These are phyloP conservation scores for Marchantia paleacea DNA, from an alignment of 225 moss, liverwort and hornwort species.

Conservation along the genomic window DNA sequence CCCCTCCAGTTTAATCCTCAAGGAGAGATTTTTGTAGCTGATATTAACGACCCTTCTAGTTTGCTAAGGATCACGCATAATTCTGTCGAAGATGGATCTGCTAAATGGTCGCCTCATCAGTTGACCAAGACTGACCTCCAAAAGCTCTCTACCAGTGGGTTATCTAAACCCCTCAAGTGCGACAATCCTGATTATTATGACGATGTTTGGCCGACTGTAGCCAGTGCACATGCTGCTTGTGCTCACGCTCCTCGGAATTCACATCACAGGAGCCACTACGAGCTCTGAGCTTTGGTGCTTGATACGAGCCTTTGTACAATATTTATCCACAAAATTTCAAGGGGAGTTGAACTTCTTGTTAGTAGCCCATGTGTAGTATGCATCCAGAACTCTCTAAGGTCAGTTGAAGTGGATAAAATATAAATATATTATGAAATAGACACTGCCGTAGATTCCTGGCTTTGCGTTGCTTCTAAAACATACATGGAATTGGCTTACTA, in stretches of 20 bases:
- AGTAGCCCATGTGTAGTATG: too few species aligned
- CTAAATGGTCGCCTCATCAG: constrained; percentile 29
- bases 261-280: not conserved
- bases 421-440: too few species aligned
- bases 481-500: too few species aligned
- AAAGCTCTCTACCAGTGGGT: not conserved
- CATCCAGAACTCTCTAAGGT: too few species aligned
- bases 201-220: not conserved
- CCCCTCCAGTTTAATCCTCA: constrained; percentile 46
- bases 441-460: too few species aligned
- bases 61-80: constrained; percentile 46
- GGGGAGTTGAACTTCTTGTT: too few species aligned
- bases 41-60: constrained; percentile 39
- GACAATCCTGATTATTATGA: constrained; percentile 13
- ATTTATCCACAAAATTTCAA: not conserved
- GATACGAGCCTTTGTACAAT: not conserved
- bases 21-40: constrained; percentile 41
- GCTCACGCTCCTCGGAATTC: not conserved
- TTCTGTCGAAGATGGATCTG: constrained; percentile 48
- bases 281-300: not conserved
- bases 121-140: not conserved
- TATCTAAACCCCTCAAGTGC: not conserved
- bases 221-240: not conserved
- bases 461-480: too few species aligned
- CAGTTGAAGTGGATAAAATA: too few species aligned